Conservation (phyloP, 1,139 yeast species). For the Zygosaccharomyces sapae region DNA sequence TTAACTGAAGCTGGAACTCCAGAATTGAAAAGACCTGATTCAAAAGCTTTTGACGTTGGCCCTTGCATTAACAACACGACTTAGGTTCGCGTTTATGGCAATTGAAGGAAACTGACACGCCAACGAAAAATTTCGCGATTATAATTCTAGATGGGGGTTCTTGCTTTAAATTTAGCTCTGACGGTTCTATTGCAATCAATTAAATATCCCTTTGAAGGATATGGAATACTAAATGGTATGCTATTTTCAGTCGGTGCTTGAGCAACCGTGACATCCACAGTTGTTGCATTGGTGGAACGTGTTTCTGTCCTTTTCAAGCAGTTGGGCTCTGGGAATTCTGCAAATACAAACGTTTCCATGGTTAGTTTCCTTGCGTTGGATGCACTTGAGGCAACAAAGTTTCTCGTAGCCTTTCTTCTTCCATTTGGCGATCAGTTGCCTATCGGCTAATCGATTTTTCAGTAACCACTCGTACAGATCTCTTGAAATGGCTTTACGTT, state of each 20-base stretch:
- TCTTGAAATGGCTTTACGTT: constrained; percentile 58
- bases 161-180: neutral
- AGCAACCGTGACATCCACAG: constrained; percentile 89
- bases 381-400: constrained; percentile 78
- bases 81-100: constrained; percentile 5
- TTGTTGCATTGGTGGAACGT: constrained; percentile 62
- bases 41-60: too few relatives aligned
- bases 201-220: constrained; percentile 6
- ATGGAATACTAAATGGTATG: neutral
- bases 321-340: constrained; percentile 66
- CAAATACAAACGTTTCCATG: constrained; percentile 75
- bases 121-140: constrained; percentile 6
- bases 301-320: constrained; percentile 37
- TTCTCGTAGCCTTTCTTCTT: constrained; percentile 85
- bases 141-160: neutral
- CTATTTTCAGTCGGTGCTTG: constrained; percentile 58
- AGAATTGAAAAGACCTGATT: neutral
- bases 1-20: neutral
- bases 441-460: constrained; percentile 64
- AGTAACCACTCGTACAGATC: constrained; percentile 74
- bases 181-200: constrained; percentile 8
- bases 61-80: neutral
- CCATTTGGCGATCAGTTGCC: constrained; percentile 82
- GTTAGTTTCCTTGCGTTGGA: constrained; percentile 56
- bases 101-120: constrained; percentile 2